Conservation (phyloP, 2,329 filamentous ascomycete species). For the Bipolaris bicolor region DNA sequence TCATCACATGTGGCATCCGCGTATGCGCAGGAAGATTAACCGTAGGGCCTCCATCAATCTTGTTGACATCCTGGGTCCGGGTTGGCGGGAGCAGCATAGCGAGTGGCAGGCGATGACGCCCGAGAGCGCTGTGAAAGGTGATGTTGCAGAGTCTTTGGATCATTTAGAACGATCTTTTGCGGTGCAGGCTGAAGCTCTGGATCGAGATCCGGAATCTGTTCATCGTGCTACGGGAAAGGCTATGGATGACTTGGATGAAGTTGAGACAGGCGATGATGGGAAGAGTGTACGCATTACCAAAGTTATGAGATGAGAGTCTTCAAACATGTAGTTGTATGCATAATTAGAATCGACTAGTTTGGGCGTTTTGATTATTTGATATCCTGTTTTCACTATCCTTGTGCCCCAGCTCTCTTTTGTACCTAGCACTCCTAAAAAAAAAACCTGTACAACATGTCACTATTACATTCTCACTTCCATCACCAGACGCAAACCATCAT, state of each 20-base stretch:
- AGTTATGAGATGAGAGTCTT: not conserved
- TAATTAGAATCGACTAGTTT: not conserved
- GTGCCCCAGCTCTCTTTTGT: too few relatives aligned
- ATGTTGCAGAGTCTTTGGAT: not conserved
- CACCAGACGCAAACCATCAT: too few relatives aligned
- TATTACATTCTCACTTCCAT: too few relatives aligned
- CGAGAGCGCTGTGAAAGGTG: not conserved
- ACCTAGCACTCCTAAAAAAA: too few relatives aligned
- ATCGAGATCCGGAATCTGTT: not conserved
- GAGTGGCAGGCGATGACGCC: not conserved
- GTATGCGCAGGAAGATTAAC: constrained; percentile 14
- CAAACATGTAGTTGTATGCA: not conserved
- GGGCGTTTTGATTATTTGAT: too few relatives aligned
- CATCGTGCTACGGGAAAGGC: not conserved
- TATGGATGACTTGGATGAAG: not conserved
- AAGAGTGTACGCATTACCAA: not conserved
- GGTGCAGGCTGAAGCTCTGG: not conserved
- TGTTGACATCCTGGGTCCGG: constrained; percentile 13
- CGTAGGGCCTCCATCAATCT: constrained; percentile 13
- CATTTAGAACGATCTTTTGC: constrained; percentile 3
- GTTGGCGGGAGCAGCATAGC: not conserved
- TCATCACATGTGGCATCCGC: constrained; percentile 26
- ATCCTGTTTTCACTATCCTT: too few relatives aligned
- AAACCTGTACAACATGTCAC: too few relatives aligned
- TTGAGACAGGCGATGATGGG: too few relatives aligned